Percentiles rank a stretch among this genome's conserved stretches.
These are phyloP conservation scores for Leccinum ochraceum DNA, from an alignment of 768 basidiomycete species.

Conservation along the genomic window DNA sequence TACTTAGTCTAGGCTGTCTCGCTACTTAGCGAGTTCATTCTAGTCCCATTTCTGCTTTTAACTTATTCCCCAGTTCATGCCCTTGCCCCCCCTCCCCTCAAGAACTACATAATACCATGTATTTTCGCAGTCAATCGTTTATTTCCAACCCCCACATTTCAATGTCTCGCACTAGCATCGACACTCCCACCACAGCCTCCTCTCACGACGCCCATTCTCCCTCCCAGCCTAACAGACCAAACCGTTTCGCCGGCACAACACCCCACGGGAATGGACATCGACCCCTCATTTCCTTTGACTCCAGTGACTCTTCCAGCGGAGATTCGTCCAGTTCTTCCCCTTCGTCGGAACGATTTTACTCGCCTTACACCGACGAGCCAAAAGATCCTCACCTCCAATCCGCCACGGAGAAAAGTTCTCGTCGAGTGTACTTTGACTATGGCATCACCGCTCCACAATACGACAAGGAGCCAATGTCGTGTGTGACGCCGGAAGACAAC, in stretches of 20 bases:
- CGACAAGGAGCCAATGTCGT: not conserved
- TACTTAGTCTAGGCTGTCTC: no score
- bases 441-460: constrained; percentile 10
- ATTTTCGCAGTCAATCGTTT: not conserved
- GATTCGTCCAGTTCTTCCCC: constrained; percentile 6
- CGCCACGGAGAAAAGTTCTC: constrained; percentile 18
- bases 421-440: constrained; percentile 27
- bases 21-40: not conserved
- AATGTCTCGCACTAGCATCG: constrained; percentile 1
- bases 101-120: constrained; percentile 13
- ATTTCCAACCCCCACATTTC: not conserved
- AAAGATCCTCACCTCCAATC: not conserved
- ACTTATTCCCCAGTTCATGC: constrained; percentile 9
- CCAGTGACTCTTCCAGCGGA: constrained; percentile 13
- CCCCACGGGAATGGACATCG: not conserved
- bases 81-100: not conserved
- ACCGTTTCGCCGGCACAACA: not conserved
- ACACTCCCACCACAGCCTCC: not conserved
- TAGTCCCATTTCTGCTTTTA: not conserved
- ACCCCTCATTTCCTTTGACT: constrained; percentile 11
- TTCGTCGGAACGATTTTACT: not conserved
- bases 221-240: not conserved
- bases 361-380: constrained; percentile 12
- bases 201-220: not conserved
- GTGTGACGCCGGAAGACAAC: constrained; percentile 9